A percentile compares a stretch with the other conserved stretches of the same genome.
Conservation (phyloP, 495 filamentous ascomycete genomes). For the Aspergillus sclerotioniger region DNA sequence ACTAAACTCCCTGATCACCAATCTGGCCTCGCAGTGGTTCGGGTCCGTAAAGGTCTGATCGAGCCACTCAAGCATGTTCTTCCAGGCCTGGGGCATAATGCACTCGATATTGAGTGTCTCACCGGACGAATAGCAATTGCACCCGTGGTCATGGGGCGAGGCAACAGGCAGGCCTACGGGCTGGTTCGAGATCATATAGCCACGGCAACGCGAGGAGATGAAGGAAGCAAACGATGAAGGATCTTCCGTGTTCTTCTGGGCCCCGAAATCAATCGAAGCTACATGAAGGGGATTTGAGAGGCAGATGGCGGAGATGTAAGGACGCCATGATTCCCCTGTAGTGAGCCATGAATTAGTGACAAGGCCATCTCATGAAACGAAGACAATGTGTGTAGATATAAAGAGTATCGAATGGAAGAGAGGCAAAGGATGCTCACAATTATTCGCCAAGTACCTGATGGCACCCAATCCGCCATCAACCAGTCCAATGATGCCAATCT, state of each 20-base stretch:
- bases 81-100: constrained; percentile 40
- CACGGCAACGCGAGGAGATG: constrained; percentile 53
- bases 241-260: constrained; percentile 14
- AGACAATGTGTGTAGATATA: no score
- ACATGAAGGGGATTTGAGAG: constrained; percentile 35
- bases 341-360: constrained; percentile 1
- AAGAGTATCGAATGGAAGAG: neutral
- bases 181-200: constrained; percentile 54
- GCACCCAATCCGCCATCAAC: constrained; percentile 55
- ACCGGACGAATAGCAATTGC: constrained; percentile 49
- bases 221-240: constrained; percentile 34
- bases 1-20: constrained; percentile 14
- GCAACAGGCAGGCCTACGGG: constrained; percentile 48
- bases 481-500: constrained; percentile 64
- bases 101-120: constrained; percentile 40
- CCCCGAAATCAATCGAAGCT: constrained; percentile 14
- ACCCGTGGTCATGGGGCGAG: constrained; percentile 36
- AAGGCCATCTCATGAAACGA: neutral
- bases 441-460: constrained; percentile 52
- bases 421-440: constrained; percentile 44
- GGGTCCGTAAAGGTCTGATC: constrained; percentile 32
- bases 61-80: constrained; percentile 43
- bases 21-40: constrained; percentile 26
- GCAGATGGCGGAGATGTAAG: constrained; percentile 33
- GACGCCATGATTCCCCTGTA: constrained; percentile 36